A percentile compares a stretch with the other conserved stretches of the same genome.
Conservation (phyloP, 2,329 filamentous ascomycete genomes). For the Fusarium decemcellulare region DNA sequence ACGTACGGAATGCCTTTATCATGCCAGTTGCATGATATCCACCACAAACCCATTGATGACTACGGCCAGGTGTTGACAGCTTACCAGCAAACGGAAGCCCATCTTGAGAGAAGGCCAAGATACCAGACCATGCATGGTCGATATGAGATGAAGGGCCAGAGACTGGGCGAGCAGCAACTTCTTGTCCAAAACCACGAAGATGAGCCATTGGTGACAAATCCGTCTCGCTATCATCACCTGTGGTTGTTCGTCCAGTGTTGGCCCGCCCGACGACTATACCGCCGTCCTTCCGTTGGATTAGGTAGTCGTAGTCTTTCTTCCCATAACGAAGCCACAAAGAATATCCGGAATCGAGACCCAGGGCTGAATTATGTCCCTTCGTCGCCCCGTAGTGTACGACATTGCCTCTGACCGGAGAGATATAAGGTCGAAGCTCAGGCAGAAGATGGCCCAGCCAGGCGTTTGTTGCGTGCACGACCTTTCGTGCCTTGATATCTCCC, state of each 20-base stretch:
- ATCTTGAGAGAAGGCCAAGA: conserved; percentile 38
- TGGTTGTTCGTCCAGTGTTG: conserved; percentile 33
- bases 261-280: conserved; percentile 37
- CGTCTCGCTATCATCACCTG: conserved; percentile 29
- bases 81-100: conserved; percentile 11
- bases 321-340: conserved; percentile 39
- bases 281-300: conserved; percentile 39
- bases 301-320: conserved; percentile 44
- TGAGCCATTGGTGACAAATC: conserved; percentile 27
- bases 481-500: not conserved
- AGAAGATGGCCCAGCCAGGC: not conserved
- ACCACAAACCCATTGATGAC: conserved; percentile 33
- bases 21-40: conserved; percentile 36
- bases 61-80: conserved; percentile 18
- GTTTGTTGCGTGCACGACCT: not conserved
- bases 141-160: not conserved
- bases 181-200: conserved; percentile 22
- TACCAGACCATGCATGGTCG: conserved; percentile 32
- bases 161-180: not conserved
- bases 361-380: not conserved
- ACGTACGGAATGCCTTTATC: conserved; percentile 1
- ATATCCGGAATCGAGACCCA: conserved; percentile 8
- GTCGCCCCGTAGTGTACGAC: not conserved
- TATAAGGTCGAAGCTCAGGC: conserved; percentile 15
- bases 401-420: conserved; percentile 5